Evolutionary conservation across 768 basidiomycete species (phyloP).

Genomic region (Mycena galopus): DNA sequence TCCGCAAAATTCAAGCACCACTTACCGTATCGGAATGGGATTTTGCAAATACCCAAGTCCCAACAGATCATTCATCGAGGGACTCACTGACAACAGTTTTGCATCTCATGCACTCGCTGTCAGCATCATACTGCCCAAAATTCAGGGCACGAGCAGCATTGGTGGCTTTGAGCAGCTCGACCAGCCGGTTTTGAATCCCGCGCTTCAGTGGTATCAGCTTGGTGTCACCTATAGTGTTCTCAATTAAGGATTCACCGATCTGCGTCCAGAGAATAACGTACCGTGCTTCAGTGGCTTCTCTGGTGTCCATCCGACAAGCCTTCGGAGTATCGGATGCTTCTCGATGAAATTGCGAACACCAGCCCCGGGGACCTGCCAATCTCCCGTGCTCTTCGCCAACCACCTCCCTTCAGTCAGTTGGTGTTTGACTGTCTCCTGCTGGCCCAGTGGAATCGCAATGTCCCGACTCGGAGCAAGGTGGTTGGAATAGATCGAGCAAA

Average conservation of each 20-base stretch:
- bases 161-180: slow-evolving; percentile 4
- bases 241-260: neutral
- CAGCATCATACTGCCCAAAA: neutral
- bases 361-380: neutral
- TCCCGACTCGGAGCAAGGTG: neutral
- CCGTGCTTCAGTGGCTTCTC: neutral
- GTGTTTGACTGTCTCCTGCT: slow-evolving; percentile 21
- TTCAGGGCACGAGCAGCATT: slow-evolving; percentile 4
- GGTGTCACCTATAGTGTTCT: neutral
- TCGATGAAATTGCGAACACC: neutral
- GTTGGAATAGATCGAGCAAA: no score
- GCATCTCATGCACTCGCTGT: no score
- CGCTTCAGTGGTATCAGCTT: neutral
- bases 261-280: slow-evolving; percentile 36
- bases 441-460: no score
- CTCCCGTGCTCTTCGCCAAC: neutral
- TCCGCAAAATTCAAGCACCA: neutral
- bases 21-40: neutral
- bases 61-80: neutral
- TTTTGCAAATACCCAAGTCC: slow-evolving; percentile 4
- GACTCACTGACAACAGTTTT: slow-evolving; percentile 9
- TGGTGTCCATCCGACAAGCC: slow-evolving; percentile 9
- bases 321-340: neutral
- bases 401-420: slow-evolving; percentile 35
- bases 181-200: neutral